phyloP scores from a whole-genome alignment of 768 basidiomycete species.

The Tylopilus cervinicoccineus region DNA sequence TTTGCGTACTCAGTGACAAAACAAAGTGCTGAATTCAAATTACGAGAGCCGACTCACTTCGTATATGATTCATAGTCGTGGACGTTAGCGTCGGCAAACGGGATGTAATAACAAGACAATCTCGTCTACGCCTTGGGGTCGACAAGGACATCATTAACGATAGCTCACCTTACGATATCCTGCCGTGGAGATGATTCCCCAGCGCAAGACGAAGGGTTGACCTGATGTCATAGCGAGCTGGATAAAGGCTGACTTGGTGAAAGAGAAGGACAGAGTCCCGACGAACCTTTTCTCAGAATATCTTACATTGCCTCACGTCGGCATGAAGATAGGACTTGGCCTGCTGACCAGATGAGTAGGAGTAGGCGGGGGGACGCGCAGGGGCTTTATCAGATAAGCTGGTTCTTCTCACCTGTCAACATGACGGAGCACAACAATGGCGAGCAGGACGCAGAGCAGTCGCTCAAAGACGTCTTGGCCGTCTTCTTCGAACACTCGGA shows the following conservation, averaged over 20 bases:
- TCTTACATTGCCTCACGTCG: slow-evolving; percentile 1
- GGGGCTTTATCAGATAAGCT: slow-evolving; percentile 14
- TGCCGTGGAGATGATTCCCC: slow-evolving; percentile 90
- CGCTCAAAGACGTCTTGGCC: slow-evolving; percentile 34
- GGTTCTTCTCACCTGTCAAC: not conserved
- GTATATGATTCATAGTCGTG: slow-evolving; percentile 65
- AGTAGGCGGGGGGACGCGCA: not conserved
- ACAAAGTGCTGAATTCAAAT: slow-evolving; percentile 57
- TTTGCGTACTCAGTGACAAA: slow-evolving; percentile 57
- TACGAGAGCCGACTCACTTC: slow-evolving; percentile 75
- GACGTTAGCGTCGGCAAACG: too few relatives aligned
- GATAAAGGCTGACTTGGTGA: not conserved
- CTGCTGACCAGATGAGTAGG: slow-evolving; percentile 7
- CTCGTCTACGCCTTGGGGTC: slow-evolving; percentile 68
- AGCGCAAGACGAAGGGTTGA: slow-evolving; percentile 50
- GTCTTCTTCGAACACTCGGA: slow-evolving; percentile 68
- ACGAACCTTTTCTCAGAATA: not conserved
- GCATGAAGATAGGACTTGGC: not conserved
- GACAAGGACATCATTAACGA: slow-evolving; percentile 65
- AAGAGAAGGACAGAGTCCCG: slow-evolving; percentile 1
- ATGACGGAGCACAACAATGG: slow-evolving; percentile 3
- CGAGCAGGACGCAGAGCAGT: slow-evolving; percentile 8
- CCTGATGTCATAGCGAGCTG: slow-evolving; percentile 15
- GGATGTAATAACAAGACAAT: too few relatives aligned
- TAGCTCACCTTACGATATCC: slow-evolving; percentile 60